phyloP scores from a whole-genome alignment of 2,329 filamentous ascomycete species.

The Penicillium expansum region DNA sequence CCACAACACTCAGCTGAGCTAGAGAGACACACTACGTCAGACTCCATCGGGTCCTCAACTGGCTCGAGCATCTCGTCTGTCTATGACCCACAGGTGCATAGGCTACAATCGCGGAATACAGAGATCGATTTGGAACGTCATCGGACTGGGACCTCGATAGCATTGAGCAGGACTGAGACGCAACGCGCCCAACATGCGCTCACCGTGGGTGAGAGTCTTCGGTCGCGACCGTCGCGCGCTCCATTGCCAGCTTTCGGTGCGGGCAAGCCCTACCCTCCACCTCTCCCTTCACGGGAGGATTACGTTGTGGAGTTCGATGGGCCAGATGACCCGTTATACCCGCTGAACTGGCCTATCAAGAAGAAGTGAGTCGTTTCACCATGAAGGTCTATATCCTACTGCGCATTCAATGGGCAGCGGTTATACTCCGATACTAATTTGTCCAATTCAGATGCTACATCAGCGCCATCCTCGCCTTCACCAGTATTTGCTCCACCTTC shows the following conservation, averaged over 20 bases:
- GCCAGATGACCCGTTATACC: conserved; percentile 50
- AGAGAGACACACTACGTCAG: conserved; percentile 14
- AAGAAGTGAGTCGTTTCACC: conserved; percentile 40
- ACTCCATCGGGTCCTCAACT: conserved; percentile 16
- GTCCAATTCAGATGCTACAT: conserved; percentile 11
- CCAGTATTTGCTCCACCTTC: conserved; percentile 46
- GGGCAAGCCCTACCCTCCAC: conserved; percentile 53
- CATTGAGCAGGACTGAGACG: conserved; percentile 32
- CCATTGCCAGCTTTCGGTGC: conserved; percentile 30
- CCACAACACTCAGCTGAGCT: conserved; percentile 8
- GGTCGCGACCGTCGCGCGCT: conserved; percentile 22
- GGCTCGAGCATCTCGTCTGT: conserved; percentile 29
- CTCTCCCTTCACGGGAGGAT: conserved; percentile 50
- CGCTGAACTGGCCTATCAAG: conserved; percentile 52
- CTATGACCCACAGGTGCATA: conserved; percentile 27
- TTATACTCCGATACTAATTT: neutral
- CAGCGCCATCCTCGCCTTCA: conserved; percentile 23
- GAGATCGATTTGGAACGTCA: conserved; percentile 33
- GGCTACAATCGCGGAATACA: conserved; percentile 31
- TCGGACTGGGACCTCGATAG: conserved; percentile 23
- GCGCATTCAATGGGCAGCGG: neutral
- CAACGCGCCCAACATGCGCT: conserved; percentile 40
- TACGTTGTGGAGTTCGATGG: conserved; percentile 57
- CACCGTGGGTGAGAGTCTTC: conserved; percentile 32
- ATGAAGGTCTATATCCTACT: neutral